phyloP scores from a whole-genome alignment of 192 early-diverging fungal species.

The Diversispora eburnea region DNA sequence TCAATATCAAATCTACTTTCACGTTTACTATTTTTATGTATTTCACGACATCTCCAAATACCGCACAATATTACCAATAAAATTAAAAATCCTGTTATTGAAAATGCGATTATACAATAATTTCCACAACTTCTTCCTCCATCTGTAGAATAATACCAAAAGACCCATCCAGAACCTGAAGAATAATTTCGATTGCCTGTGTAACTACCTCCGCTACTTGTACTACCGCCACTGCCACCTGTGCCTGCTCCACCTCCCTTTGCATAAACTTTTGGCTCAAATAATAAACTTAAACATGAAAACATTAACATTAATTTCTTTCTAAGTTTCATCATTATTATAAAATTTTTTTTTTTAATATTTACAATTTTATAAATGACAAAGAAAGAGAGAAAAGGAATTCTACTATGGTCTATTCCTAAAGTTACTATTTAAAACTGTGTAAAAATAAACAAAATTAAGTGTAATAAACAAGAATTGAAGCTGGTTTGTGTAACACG shows the following conservation, averaged over 20 bases:
- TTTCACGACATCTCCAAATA: neutral
- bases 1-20: neutral
- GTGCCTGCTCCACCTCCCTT: neutral
- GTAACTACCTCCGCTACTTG: neutral
- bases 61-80: neutral
- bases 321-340: no score
- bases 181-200: neutral
- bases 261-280: no score
- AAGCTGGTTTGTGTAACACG: no score
- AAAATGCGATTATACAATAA: slow-evolving; percentile 16
- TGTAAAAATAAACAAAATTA: no score
- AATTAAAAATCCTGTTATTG: neutral
- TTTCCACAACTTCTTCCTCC: slow-evolving; percentile 8
- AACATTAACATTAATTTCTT: no score
- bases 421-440: no score
- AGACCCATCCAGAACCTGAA: slow-evolving; percentile 3
- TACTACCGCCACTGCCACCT: neutral
- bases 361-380: no score
- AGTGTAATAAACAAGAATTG: no score
- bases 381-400: no score
- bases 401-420: no score
- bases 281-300: no score
- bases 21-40: neutral
- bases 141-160: slow-evolving; percentile 23
- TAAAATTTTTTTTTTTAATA: no score